Percentiles rank a stretch among this genome's conserved stretches.
phyloP scores from a whole-genome alignment of 1,139 yeast species.

The Petasospora fabianii region DNA sequence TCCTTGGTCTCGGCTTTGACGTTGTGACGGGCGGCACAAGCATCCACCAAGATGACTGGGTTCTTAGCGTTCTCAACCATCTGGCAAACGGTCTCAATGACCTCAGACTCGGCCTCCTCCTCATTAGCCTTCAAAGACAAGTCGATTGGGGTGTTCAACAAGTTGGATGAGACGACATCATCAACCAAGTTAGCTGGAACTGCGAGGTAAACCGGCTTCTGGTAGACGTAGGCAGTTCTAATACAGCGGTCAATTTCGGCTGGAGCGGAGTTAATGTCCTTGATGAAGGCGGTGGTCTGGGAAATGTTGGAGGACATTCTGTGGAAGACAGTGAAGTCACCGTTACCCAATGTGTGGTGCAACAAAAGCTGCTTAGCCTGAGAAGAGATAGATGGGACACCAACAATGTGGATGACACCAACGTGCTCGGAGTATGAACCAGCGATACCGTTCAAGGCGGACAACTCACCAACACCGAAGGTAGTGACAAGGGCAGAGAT shows the following conservation, averaged over 20 bases:
- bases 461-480: conserved; percentile 30
- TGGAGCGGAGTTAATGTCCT: conserved; percentile 62
- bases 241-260: conserved; percentile 69
- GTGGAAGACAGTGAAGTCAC: conserved; percentile 77
- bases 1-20: conserved; percentile 58
- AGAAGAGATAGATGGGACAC: conserved; percentile 56
- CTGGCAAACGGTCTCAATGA: conserved; percentile 50
- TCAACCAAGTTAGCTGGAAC: conserved; percentile 81
- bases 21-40: conserved; percentile 79
- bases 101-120: conserved; percentile 68
- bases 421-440: conserved; percentile 38
- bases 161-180: conserved; percentile 49
- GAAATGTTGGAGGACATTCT: conserved; percentile 71
- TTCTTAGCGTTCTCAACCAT: conserved; percentile 55
- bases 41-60: conserved; percentile 80
- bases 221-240: conserved; percentile 64
- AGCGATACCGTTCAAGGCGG: conserved; percentile 29
- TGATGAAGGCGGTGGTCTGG: conserved; percentile 60
- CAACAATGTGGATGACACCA: conserved; percentile 35
- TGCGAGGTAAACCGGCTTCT: conserved; percentile 82
- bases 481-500: conserved; percentile 40
- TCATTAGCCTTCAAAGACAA: conserved; percentile 60
- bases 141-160: conserved; percentile 63
- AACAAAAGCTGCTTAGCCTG: conserved; percentile 58
- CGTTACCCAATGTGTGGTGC: conserved; percentile 78